Evolutionary conservation across 306 rosid genomes (phyloP).

Genomic region (Vigna trinervia): DNA sequence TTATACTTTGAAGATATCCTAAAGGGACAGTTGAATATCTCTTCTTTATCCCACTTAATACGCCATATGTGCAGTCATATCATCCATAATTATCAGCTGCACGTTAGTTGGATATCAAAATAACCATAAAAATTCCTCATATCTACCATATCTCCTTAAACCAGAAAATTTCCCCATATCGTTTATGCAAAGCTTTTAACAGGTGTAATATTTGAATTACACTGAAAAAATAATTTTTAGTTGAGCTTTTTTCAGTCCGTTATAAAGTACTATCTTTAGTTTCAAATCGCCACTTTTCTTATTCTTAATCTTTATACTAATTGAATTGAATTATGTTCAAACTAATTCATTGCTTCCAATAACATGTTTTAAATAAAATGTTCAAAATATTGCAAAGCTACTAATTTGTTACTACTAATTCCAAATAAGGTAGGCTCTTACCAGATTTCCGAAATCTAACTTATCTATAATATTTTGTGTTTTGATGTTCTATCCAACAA

Average conservation of each 20-base stretch:
- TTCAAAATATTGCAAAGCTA: not conserved
- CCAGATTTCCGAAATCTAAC: too few relatives aligned
- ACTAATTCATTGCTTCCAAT: not conserved
- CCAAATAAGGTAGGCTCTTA: too few relatives aligned
- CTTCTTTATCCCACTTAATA: constrained; percentile 28
- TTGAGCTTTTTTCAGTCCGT: too few relatives aligned
- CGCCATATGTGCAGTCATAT: constrained; percentile 15
- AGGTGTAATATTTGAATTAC: too few relatives aligned
- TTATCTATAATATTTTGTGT: too few relatives aligned
- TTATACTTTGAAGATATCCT: constrained; percentile 15
- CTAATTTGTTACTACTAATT: not conserved
- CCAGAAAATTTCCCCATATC: not conserved
- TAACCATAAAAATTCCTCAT: not conserved
- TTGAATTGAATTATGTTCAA: too few relatives aligned
- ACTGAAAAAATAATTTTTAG: too few relatives aligned
- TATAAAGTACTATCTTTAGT: not conserved
- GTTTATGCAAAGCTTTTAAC: not conserved
- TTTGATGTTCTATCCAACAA: too few relatives aligned
- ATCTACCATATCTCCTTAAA: not conserved
- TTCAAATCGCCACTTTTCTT: not conserved
- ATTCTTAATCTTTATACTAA: too few relatives aligned
- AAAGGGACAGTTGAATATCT: constrained; percentile 41
- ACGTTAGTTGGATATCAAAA: not conserved
- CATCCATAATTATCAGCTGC: constrained; percentile 25
- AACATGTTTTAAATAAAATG: not conserved